Percentiles rank a stretch among this genome's conserved stretches.
phyloP scores from a whole-genome alignment of 352 stramenopile genomes.

The Phytophthora niederhauseri region DNA sequence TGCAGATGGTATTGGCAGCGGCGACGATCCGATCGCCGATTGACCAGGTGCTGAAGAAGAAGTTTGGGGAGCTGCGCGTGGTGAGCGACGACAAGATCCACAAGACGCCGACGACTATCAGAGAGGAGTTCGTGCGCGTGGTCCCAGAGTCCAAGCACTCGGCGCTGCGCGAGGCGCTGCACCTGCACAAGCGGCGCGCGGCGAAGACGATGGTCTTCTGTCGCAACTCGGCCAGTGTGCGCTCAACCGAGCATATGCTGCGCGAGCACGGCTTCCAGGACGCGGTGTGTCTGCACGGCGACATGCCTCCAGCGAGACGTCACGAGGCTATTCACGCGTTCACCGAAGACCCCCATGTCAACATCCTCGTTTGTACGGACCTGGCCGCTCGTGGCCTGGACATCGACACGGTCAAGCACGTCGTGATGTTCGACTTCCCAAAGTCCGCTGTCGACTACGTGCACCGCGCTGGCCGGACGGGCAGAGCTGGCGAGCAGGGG shows the following conservation, averaged over 20 bases:
- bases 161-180: constrained; percentile 62
- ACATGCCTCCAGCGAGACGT: constrained; percentile 66
- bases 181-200: constrained; percentile 40
- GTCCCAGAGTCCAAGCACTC: constrained; percentile 72
- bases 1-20: constrained; percentile 78
- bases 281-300: constrained; percentile 73
- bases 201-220: constrained; percentile 83
- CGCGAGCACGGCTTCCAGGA: constrained; percentile 68
- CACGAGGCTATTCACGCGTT: constrained; percentile 70
- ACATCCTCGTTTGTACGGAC: constrained; percentile 94
- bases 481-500: constrained; percentile 59
- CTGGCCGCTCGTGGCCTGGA: constrained; percentile 93
- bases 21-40: constrained; percentile 74
- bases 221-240: constrained; percentile 70
- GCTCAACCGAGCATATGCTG: constrained; percentile 86
- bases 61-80: constrained; percentile 62
- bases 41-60: constrained; percentile 75
- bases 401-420: constrained; percentile 87
- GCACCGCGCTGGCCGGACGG: constrained; percentile 87
- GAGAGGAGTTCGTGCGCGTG: constrained; percentile 73
- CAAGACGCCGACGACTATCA: constrained; percentile 62
- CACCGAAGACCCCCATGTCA: constrained; percentile 38
- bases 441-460: constrained; percentile 94
- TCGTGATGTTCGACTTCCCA: constrained; percentile 96
- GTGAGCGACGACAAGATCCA: constrained; percentile 76